Conservation (phyloP, 2,329 filamentous ascomycete species). For the Sclerotiophoma versabilis region DNA sequence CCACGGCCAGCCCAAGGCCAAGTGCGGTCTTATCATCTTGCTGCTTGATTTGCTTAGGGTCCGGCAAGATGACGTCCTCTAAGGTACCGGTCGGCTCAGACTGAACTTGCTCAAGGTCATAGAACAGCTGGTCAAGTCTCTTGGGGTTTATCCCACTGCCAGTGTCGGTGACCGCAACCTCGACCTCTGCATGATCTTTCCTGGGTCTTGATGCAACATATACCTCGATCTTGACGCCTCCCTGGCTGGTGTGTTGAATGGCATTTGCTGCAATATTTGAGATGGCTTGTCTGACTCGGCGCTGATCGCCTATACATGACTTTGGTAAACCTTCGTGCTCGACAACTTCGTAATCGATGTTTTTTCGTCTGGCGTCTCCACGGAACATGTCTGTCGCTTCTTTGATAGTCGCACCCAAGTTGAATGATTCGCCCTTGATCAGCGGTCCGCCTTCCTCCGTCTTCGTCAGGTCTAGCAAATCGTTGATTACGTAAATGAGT, state of each 20-base stretch:
- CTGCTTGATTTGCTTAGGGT: conserved; percentile 40
- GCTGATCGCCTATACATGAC: conserved; percentile 78
- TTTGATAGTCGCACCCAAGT: conserved; percentile 72
- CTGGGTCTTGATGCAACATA: conserved; percentile 58
- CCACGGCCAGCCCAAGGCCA: conserved; percentile 84
- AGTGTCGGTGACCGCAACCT: conserved; percentile 78
- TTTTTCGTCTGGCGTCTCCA: conserved; percentile 77
- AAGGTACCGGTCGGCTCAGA: conserved; percentile 37
- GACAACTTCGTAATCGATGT: conserved; percentile 72
- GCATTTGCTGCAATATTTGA: conserved; percentile 87
- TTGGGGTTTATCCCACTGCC: conserved; percentile 68
- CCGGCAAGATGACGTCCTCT: conserved; percentile 41
- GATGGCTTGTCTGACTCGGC: conserved; percentile 81
- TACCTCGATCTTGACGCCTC: conserved; percentile 73
- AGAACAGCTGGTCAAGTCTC: conserved; percentile 66
- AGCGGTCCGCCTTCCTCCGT: conserved; percentile 81
- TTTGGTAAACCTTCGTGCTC: conserved; percentile 73
- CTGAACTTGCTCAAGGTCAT: conserved; percentile 70
- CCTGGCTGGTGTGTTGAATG: conserved; percentile 75
- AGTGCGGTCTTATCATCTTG: conserved; percentile 60
- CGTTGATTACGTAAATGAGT: conserved; percentile 92
- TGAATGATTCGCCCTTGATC: conserved; percentile 81
- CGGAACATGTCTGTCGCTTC: conserved; percentile 79
- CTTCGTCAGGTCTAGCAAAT: conserved; percentile 86
- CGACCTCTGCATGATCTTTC: conserved; percentile 67